Percentiles rank a stretch among this genome's conserved stretches.
Conservation (phyloP, 2,329 filamentous ascomycete species). For the Ophiostoma ulmi region DNA sequence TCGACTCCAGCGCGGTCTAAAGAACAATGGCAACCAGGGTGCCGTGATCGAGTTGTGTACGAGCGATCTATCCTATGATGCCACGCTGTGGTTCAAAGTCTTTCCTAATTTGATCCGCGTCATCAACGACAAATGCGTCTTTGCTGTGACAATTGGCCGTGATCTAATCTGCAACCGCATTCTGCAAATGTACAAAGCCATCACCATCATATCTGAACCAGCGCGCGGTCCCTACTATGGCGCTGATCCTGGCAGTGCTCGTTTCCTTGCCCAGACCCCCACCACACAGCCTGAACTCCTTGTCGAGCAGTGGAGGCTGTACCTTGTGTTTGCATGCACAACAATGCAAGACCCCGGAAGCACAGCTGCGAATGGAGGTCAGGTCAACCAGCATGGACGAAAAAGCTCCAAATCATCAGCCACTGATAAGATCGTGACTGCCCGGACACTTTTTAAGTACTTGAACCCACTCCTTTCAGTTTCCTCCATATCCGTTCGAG, state of each 20-base stretch:
- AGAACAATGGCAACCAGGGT: constrained; percentile 75
- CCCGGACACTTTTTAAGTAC: constrained; percentile 82
- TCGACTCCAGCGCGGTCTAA: constrained; percentile 81
- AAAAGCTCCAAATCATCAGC: constrained; percentile 69
- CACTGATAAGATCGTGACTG: constrained; percentile 76
- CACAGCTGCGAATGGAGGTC: constrained; percentile 51
- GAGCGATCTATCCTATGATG: constrained; percentile 91
- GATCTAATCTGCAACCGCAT: constrained; percentile 91
- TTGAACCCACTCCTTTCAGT: constrained; percentile 82
- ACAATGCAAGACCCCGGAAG: constrained; percentile 80
- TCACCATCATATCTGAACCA: constrained; percentile 72
- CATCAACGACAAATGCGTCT: constrained; percentile 84
- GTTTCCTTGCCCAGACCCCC: constrained; percentile 50
- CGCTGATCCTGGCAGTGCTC: constrained; percentile 52
- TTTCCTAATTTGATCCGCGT: constrained; percentile 92
- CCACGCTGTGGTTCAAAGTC: constrained; percentile 94
- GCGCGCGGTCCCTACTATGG: constrained; percentile 60
- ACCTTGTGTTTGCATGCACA: constrained; percentile 94
- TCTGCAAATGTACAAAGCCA: constrained; percentile 84
- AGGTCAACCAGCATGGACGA: constrained; percentile 67
- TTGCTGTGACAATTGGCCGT: constrained; percentile 82
- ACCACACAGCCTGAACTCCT: constrained; percentile 78
- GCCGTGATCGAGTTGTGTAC: constrained; percentile 90
- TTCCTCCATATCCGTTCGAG: constrained; percentile 72
- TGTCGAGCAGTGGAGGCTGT: constrained; percentile 96